Evolutionary conservation across 2,329 filamentous ascomycete species (phyloP).

Genomic region (Cadophora malorum): DNA sequence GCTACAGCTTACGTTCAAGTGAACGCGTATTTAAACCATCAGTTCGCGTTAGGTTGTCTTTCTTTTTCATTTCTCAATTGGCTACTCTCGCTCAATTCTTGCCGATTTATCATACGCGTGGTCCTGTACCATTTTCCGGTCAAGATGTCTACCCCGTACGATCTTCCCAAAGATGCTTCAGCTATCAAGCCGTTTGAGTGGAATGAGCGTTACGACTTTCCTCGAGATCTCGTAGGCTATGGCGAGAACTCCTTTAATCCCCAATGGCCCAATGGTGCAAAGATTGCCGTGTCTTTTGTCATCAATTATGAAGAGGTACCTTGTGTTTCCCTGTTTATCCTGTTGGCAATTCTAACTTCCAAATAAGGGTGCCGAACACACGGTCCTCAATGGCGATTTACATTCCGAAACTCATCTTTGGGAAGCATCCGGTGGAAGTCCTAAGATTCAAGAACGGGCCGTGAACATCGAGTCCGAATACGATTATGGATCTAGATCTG

Average conservation of each 20-base stretch:
- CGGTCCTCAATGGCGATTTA: constrained; percentile 38
- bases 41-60: not conserved
- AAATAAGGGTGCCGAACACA: constrained; percentile 37
- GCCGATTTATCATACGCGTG: constrained; percentile 9
- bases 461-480: constrained; percentile 46
- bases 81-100: constrained; percentile 1
- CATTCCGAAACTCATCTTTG: constrained; percentile 38
- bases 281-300: constrained; percentile 45
- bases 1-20: constrained; percentile 17
- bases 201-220: constrained; percentile 42
- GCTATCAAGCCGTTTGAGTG: constrained; percentile 38
- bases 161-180: constrained; percentile 33
- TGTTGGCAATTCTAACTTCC: too few species aligned
- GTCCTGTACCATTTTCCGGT: not conserved
- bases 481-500: constrained; percentile 47
- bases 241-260: constrained; percentile 43
- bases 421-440: constrained; percentile 35
- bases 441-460: constrained; percentile 39
- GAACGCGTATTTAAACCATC: constrained; percentile 27
- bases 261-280: constrained; percentile 45
- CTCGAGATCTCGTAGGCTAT: constrained; percentile 41
- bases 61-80: not conserved
- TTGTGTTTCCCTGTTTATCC: too few species aligned
- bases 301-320: constrained; percentile 42
- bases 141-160: constrained; percentile 38